Percentiles rank a stretch among this genome's conserved stretches.
Evolutionary conservation across 306 rosid species (phyloP).

Genomic region (Fragaria vesca): DNA sequence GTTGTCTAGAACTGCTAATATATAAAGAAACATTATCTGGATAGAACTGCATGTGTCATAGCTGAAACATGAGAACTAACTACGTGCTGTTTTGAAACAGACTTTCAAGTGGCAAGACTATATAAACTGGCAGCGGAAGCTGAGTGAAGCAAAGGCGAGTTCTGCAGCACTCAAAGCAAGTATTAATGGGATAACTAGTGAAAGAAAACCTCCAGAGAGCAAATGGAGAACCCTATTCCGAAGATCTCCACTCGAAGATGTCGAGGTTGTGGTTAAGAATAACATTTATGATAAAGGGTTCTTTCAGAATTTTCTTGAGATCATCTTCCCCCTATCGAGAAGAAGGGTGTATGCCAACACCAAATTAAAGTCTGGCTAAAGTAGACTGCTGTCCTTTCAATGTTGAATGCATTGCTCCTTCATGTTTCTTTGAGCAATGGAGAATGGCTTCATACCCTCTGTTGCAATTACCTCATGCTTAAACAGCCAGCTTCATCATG

Average conservation of each 20-base stretch:
- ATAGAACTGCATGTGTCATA: background rate
- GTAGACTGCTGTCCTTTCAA: slow-evolving; percentile 16
- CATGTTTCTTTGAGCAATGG: background rate
- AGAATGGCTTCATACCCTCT: background rate
- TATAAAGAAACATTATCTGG: background rate
- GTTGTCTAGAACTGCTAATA: background rate
- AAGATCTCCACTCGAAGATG: slow-evolving; percentile 61
- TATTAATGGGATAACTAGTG: slow-evolving; percentile 45
- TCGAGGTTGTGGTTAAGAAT: slow-evolving; percentile 50
- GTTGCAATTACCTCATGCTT: background rate
- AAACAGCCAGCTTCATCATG: background rate
- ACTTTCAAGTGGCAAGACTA: slow-evolving; percentile 92
- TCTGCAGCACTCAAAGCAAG: slow-evolving; percentile 67
- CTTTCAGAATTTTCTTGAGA: slow-evolving; percentile 59
- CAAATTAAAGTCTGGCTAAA: slow-evolving; percentile 64
- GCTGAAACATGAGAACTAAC: background rate
- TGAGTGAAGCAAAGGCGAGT: slow-evolving; percentile 65
- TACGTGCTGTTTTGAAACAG: slow-evolving; percentile 41
- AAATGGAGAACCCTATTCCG: slow-evolving; percentile 71
- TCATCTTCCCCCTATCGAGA: slow-evolving; percentile 62
- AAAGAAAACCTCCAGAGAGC: slow-evolving; percentile 49
- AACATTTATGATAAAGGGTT: slow-evolving; percentile 72
- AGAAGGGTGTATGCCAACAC: slow-evolving; percentile 39
- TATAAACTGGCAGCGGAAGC: slow-evolving; percentile 66
- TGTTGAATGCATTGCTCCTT: background rate